These are phyloP conservation scores for Camellia sinensis DNA, from an alignment of 148 eudicot species.

Conservation along the genomic window DNA sequence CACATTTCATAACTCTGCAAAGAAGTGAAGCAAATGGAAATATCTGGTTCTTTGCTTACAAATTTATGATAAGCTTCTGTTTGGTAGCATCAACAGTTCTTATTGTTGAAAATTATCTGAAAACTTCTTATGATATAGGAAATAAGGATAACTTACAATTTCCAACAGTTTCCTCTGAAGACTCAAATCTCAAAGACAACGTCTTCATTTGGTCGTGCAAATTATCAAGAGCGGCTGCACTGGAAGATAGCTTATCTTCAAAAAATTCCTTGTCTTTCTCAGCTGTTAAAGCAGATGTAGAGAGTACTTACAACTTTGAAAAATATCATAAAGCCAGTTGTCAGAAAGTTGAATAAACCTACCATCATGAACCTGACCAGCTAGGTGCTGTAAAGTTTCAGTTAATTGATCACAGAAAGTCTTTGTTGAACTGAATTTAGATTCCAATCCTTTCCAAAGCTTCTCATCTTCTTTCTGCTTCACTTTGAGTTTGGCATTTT, in stretches of 20 bases:
- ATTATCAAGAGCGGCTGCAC: conserved; percentile 55
- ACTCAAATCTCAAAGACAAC: conserved; percentile 60
- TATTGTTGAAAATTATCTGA: neutral
- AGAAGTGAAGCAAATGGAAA: conserved; percentile 4
- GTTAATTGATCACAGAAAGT: conserved; percentile 71
- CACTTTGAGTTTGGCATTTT: conserved; percentile 84
- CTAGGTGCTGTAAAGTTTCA: conserved; percentile 74
- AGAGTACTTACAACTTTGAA: conserved; percentile 12
- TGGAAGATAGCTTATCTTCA: conserved; percentile 57
- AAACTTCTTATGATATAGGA: neutral
- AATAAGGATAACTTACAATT: conserved; percentile 43
- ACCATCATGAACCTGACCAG: conserved; percentile 83
- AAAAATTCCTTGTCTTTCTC: conserved; percentile 70
- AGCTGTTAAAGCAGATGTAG: conserved; percentile 43
- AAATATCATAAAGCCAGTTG: neutral
- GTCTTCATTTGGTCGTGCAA: conserved; percentile 63
- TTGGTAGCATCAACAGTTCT: neutral
- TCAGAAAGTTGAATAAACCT: conserved; percentile 12
- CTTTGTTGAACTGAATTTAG: conserved; percentile 81
- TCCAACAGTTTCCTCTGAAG: conserved; percentile 66
- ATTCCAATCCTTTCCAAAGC: conserved; percentile 85
- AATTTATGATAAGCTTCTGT: neutral
- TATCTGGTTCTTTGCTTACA: neutral
- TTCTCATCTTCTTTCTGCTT: conserved; percentile 91
- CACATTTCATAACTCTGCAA: neutral